Evolutionary conservation across 1,284 basidiomycete genomes (phyloP), one percentile per base, ranked within the genome.

Genomic region (Cutaneotrichosporon curvatum): DNA sequence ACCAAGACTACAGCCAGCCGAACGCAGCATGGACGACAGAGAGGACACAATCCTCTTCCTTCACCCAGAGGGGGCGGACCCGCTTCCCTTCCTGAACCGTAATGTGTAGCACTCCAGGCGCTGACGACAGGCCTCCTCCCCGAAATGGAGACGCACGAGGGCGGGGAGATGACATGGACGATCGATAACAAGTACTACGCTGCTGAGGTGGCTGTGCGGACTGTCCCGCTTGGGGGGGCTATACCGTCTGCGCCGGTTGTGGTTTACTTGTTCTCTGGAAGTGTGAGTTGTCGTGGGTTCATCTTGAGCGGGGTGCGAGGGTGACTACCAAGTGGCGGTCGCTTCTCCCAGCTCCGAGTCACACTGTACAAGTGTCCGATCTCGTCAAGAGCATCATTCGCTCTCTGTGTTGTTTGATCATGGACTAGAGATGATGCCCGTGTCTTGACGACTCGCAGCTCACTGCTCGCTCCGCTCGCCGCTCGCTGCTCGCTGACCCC

Each of bases 141-240:
- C 25, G 36, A 28, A 21, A n/a, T n/a, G n/a, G 6, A 12, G 25
- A 21, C 28, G 28, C 38, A 31, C 18, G 43, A 49, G 1, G 45
- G 40, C 35, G 43, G 45, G 11, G 18, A 18, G 1, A 68, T 84
- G 28, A 81, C 81, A 12, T 90, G 86, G 85, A 82, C 76, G 25
- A 85, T 91, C 50, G 73, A 75, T 49, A 90, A 91, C 74, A 84
- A 81, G 67, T 91, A 91, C 70, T 91, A 90, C 71, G 79, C 81
- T 11, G 87, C 87, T 4, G 71, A 79, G 44, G 83, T 90, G 6
- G 77, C 81, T 46, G 85, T 90, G 60, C 73, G 78, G 6, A 68
- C 77, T n/a, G 43, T 57, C 18, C 31, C 51, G 10, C 38, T 61
- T 1, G 46, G 44, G 39, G 48, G 12, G 73, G 75, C 45, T 65